Evolutionary conservation across 345 rosid species (phyloP), one percentile per base, ranked within the genome.

Genomic region (Lumnitzera littorea): DNA sequence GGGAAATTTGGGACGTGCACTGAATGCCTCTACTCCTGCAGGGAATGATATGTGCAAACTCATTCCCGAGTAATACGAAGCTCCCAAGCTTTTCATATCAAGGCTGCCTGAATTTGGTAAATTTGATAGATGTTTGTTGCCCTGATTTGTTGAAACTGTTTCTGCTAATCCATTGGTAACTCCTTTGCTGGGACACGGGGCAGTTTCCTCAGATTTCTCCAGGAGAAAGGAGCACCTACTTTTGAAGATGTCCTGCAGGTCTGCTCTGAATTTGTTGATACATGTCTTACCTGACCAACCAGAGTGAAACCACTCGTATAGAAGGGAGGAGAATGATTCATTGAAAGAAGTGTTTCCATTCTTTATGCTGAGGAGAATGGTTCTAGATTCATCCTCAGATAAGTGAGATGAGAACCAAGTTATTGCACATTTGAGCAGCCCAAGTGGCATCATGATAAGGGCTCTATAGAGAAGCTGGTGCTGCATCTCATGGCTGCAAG

Each of bases 321-420:
- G 65, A 64, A 91, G 86, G 53, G 73, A 68, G 27, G 73, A 61
- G 61, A 91, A 84, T 66, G 83, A 65, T 47, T 67, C 64, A 61
- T 73, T 62, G 62, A 74, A 63, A 11, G 61, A 62, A 47, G 51
- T 53, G 51, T 67, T 75, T 71, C 68, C 78, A 48, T 54, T 61
- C 48, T 50, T 74, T 68, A 79, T 72, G 74, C 68, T 59, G 17
- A 50, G 68, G 70, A 91, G 78, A 77, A 88, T 70, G 53, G 70
- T 69, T 43, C 70, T 75, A 51, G 80, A 78, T 60, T 84, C 90
- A 50, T 65, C 75, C 69, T 74, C 83, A 16, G 88, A 74, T 17
- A 88, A 72, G 74, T 77, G 73, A 58, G 86, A 49, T 57, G 87
- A 82, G 61, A 88, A 86, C 95, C 96, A 91, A 50, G 77, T 82